Evolutionary conservation across 306 rosid genomes (phyloP), one percentile per base, ranked within the genome.

Genomic region (Ceratonia siliqua): DNA sequence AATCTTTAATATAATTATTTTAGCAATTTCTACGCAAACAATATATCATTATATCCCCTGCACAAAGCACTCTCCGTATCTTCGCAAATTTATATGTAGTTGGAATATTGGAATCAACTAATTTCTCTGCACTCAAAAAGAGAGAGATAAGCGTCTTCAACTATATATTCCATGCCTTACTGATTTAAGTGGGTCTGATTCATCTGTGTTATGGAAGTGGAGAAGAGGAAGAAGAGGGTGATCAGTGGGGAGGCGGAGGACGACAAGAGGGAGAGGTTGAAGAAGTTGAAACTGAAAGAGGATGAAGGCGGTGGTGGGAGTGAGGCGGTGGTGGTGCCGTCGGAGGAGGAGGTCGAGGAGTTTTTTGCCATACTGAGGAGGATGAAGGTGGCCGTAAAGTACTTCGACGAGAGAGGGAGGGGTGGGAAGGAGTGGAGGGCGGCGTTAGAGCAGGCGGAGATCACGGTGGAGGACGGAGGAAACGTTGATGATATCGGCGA

Each of bases 311-410:
- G 73, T 8, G 17, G 13, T 2, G 17, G 35, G 0, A 46, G 42
- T n/a, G 59, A 73, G 4, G 30, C 38, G 52, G 28, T 0, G 62
- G 75, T 15, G 15, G 78, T 50, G 24, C 86, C 87, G 12, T 69
- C 87, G 28, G 92, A 87, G 79, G 91, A 84, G 57, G 94, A 85
- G 76, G 92, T 91, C 56, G 97, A 91, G 72, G 97, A 91, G 61
- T 91, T 91, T 69, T 91, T 79, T 15, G 84, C 91, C 0, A 91
- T 91, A 12, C 79, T 91, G 21, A 73, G 90, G 82, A 79, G 97
- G 85, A 91, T 91, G 92, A 83, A 83, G 54, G 82, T 36, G 35
- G 97, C 89, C 0, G 89, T 91, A 0, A 88, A 85, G 64, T 91
- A 91, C 79, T 89, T 89, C 3, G 87, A 81, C 22, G 76, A 81